A percentile compares a stretch with the other conserved stretches of the same genome.
Evolutionary conservation across 2,329 filamentous ascomycete genomes (phyloP).

Genomic region (Moelleriella libera): DNA sequence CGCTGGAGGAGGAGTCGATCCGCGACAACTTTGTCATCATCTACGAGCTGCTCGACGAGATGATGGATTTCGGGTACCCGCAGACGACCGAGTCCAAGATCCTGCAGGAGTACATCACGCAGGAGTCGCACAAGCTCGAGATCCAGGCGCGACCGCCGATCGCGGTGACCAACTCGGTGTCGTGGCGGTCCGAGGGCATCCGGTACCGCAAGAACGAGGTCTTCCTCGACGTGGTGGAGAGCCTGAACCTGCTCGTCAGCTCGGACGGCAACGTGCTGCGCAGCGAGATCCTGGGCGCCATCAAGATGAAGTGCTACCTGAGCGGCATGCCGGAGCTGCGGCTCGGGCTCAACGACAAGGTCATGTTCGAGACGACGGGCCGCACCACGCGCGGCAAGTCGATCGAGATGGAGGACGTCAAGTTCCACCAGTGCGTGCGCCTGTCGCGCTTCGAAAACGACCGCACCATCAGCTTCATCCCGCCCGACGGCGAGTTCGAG

Average conservation of each 20-base stretch:
- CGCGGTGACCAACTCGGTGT: constrained; percentile 94
- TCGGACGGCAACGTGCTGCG: constrained; percentile 89
- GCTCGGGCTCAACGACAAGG: constrained; percentile 93
- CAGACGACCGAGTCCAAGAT: constrained; percentile 99
- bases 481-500: constrained; percentile 96
- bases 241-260: constrained; percentile 87
- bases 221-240: constrained; percentile 94
- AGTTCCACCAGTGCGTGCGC: constrained; percentile 96
- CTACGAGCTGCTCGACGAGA: constrained; percentile 96
- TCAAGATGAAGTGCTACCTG: constrained; percentile 99
- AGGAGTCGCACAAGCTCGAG: constrained; percentile 97
- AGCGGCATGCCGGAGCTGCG: constrained; percentile 96
- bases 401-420: constrained; percentile 99
- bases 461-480: constrained; percentile 96
- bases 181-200: constrained; percentile 95
- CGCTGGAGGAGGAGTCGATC: constrained; percentile 95
- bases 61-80: constrained; percentile 99
- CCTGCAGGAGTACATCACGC: constrained; percentile 96
- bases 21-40: constrained; percentile 99
- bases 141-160: constrained; percentile 92
- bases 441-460: constrained; percentile 96
- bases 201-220: constrained; percentile 99
- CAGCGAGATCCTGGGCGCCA: constrained; percentile 88
- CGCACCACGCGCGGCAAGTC: constrained; percentile 88
- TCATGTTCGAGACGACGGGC: constrained; percentile 98